Evolutionary conservation across 2,329 filamentous ascomycete species (phyloP), one percentile per base, ranked within the genome.

Genomic region (Didymella lethalis): DNA sequence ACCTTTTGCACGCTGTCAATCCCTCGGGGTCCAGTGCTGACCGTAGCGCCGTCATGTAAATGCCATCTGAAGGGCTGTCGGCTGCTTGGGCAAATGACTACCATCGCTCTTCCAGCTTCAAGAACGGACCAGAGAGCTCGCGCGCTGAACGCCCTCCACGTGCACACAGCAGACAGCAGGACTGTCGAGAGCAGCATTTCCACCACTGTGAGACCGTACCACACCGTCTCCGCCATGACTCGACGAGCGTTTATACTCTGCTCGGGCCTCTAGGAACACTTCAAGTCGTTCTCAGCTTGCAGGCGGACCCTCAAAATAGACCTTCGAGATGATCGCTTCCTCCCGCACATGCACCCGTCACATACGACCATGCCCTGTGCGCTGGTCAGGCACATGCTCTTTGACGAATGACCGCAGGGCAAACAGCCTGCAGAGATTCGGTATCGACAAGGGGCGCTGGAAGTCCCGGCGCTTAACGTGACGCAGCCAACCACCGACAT

Each of bases 381-480:
- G 65, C 64, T 67, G 64, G 59, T 64, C 64, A 69, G 56, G 68
- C 67, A 72, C 70, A 71, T 57, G 25, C 45, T 57, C 23, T 51
- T 52, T 53, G 59, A 51, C 74, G 66, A 75, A 76, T 75, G 63
- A 69, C 38, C 38, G 60, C 59, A 36, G 31, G 23, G 48, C 55
- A 49, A 61, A 56, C 51, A 41, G 47, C 56, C 59, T 46, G 48
- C 62, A 62, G 60, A 65, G 18, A 62, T 55, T 25, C 53, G 59
- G 50, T 50, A 59, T 57, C 63, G 66, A 57, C 68, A 65, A 67
- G 71, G 69, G 70, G 67, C 70, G 67, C 59, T 57, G 67, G 45
- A 59, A 67, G 62, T 61, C 59, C 68, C 70, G 73, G 75, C 75
- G 75, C 75, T 75, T 77, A 76, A 64, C 65, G 67, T 57, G 54